Conservation (phyloP, 495 filamentous ascomycete genomes). For the Aspergillus avenaceus region DNA sequence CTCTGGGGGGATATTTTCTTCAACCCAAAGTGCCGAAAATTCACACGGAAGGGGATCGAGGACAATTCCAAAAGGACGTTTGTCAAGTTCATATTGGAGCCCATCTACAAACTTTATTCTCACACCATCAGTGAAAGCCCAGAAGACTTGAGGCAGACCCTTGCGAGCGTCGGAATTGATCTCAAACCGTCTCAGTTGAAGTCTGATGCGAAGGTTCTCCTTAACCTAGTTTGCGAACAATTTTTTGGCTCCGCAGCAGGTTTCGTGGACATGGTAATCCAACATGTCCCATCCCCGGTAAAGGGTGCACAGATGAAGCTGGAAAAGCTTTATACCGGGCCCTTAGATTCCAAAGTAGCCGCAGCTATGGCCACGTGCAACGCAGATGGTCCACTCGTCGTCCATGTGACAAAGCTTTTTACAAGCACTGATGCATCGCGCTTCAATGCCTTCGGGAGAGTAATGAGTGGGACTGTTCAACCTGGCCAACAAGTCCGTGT, state of each 20-base stretch:
- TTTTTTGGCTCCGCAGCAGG: conserved; percentile 89
- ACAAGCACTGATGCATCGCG: conserved; percentile 79
- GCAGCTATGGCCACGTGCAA: conserved; percentile 77
- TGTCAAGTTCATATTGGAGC: conserved; percentile 91
- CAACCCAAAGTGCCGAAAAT: conserved; percentile 84
- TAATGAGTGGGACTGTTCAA: conserved; percentile 88
- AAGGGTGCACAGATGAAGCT: conserved; percentile 73
- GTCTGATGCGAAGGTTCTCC: conserved; percentile 79
- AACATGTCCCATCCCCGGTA: conserved; percentile 84
- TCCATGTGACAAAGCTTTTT: conserved; percentile 92
- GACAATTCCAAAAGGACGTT: conserved; percentile 79
- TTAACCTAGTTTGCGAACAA: conserved; percentile 87
- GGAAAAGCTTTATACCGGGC: conserved; percentile 88
- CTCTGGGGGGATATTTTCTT: conserved; percentile 98
- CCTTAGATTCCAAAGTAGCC: conserved; percentile 82
- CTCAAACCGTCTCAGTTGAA: conserved; percentile 91
- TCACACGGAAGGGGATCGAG: conserved; percentile 82
- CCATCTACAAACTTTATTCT: conserved; percentile 95
- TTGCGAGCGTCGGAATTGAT: conserved; percentile 74
- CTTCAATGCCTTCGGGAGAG: conserved; percentile 85
- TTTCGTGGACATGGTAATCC: conserved; percentile 92
- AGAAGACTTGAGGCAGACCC: conserved; percentile 74
- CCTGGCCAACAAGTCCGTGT: conserved; percentile 83
- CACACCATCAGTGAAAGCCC: conserved; percentile 92
- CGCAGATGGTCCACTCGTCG: conserved; percentile 81